Conservation (phyloP, 2,329 filamentous ascomycete species). For the Neurospora sp. region DNA sequence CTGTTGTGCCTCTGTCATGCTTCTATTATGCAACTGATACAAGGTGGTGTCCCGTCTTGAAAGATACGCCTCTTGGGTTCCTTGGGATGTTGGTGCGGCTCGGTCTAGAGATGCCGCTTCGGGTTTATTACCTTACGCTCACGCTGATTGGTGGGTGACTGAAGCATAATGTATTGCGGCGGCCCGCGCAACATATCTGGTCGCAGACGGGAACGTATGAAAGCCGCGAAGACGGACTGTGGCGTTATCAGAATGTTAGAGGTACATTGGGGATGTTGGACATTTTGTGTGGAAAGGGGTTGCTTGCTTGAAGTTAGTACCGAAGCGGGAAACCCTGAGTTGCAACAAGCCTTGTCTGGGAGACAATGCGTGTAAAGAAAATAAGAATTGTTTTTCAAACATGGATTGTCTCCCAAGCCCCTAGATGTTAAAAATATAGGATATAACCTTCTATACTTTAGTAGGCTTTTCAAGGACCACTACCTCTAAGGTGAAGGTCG, state of each 20-base stretch:
- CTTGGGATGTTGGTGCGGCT: background rate
- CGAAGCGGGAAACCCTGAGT: no score
- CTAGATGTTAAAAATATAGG: no score
- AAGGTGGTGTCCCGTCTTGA: background rate
- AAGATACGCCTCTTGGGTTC: no score
- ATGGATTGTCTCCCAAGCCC: no score
- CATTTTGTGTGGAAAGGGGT: background rate
- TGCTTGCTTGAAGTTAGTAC: background rate
- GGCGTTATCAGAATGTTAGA: background rate
- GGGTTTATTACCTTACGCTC: background rate
- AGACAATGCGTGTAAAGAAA: no score
- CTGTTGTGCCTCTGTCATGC: background rate
- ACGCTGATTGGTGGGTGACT: background rate
- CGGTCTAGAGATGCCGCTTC: background rate
- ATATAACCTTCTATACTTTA: no score
- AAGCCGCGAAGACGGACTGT: background rate
- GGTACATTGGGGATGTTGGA: background rate
- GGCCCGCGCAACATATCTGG: background rate
- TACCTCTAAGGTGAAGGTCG: no score
- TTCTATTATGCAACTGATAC: background rate
- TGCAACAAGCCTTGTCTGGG: no score
- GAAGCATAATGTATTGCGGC: background rate
- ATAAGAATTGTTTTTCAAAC: no score
- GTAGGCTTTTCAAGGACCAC: no score
- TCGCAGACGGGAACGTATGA: background rate